Evolutionary conservation across 148 eudicot genomes (phyloP), one percentile per base, ranked within the genome.

Genomic region (Mesembryanthemum crystallinum): DNA sequence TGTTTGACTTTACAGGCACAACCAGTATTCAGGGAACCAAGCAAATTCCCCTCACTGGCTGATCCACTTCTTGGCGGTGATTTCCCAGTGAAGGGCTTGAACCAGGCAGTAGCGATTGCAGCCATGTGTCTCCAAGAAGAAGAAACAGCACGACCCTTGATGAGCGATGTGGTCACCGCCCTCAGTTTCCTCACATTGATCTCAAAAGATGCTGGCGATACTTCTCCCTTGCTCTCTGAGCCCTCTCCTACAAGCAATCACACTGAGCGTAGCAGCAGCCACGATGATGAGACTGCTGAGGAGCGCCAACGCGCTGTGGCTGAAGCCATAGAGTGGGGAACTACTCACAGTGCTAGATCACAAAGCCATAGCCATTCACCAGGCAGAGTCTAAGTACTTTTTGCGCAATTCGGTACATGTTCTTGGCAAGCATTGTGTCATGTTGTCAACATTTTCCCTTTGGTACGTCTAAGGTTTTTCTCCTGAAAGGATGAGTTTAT

Each of bases 91-190:
- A 92, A 90, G 77, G 75, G 89, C 52, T 69, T 92, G 68, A 88
- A 88, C 69, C 97, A 90, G 77, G 89, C 88, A 12, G 90, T 92
- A 39, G 97, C 94, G 21, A 82, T 92, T 39, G 91, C 94, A 32
- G 88, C 97, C 1, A 89, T 92, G 97, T 92, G 97, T 64, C 87
- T 92, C 28, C 94, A 90, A 57, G 97, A 90, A n/a, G 92, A 90
- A 69, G 88, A 85, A 68, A 71, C 84, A 5, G 80, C 79, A 4
- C 89, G 97, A 13, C 97, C 97, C 24, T 77, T 88, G 61, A 90
- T 92, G 73, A 84, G 87, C 8, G 97, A 92, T 33, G 97, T 92
- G 3, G 94, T 92, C 18, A 86, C 87, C 0, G 94, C 97, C 42
- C 87, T 92, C 25, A 85, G 86, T 73, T 90, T 74, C 81, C 85